phyloP scores from a whole-genome alignment of 306 rosid species.

The Vicia sativa region DNA sequence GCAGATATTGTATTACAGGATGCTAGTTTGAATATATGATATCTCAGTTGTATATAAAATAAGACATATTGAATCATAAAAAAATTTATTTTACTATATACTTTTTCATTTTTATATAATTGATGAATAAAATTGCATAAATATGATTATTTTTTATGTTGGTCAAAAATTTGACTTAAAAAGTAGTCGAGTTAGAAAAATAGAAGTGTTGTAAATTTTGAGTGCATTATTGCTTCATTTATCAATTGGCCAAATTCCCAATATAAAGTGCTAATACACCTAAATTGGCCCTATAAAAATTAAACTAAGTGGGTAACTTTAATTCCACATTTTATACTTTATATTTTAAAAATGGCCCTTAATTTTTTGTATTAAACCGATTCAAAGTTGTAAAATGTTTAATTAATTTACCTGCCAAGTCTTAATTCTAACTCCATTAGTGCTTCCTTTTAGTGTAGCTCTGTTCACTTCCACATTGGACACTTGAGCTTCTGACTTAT shows the following conservation, averaged over 20 bases:
- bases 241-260: conserved; percentile 29
- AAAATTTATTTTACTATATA: too few relatives aligned
- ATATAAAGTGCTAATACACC: conserved; percentile 9
- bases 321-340: not conserved
- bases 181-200: not conserved
- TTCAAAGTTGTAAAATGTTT: not conserved
- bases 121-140: too few relatives aligned
- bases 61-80: too few relatives aligned
- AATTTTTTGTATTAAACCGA: not conserved
- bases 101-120: too few relatives aligned
- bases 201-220: conserved; percentile 13
- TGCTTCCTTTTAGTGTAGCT: conserved; percentile 63
- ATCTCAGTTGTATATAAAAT: too few relatives aligned
- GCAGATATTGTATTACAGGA: too few relatives aligned
- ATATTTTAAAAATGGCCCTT: not conserved
- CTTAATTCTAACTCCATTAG: conserved; percentile 86
- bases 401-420: conserved; percentile 78
- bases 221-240: too few relatives aligned
- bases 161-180: not conserved
- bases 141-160: not conserved
- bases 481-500: conserved; percentile 59
- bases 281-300: not conserved
- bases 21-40: too few relatives aligned
- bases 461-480: conserved; percentile 61
- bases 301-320: conserved; percentile 3